These are phyloP conservation scores for Daedaleopsis sinensis DNA, from an alignment of 768 basidiomycete genomes.

Conservation along the genomic window DNA sequence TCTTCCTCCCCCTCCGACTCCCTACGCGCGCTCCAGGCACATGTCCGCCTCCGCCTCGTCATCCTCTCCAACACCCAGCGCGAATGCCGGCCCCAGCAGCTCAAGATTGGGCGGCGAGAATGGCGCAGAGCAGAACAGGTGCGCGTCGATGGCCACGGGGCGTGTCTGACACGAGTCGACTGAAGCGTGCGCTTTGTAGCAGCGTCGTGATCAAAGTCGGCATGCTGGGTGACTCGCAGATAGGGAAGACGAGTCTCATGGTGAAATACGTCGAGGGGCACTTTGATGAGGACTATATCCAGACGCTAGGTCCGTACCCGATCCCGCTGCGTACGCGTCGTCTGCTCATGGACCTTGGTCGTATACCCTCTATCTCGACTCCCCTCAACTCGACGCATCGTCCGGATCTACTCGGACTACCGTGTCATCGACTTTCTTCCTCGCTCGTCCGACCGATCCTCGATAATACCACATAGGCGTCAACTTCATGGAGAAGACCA, in stretches of 20 bases:
- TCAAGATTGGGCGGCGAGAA: conserved; percentile 25
- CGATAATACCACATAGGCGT: conserved; percentile 58
- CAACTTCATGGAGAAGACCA: conserved; percentile 99
- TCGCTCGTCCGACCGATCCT: not conserved
- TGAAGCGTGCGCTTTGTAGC: conserved; percentile 2
- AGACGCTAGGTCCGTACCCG: conserved; percentile 83
- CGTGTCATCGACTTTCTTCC: not conserved
- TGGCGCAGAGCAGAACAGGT: conserved; percentile 35
- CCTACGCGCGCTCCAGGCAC: conserved; percentile 14
- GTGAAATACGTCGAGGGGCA: conserved; percentile 99
- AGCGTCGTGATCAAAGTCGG: conserved; percentile 98
- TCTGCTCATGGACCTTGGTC: not conserved
- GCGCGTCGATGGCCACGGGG: not conserved
- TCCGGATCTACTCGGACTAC: not conserved
- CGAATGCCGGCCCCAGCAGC: conserved; percentile 27
- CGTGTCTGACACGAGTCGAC: not conserved
- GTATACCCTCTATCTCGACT: not conserved
- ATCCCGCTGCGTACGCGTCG: not conserved
- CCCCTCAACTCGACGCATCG: not conserved
- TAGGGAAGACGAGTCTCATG: conserved; percentile 99
- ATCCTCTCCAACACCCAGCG: conserved; percentile 27
- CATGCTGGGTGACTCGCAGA: conserved; percentile 99
- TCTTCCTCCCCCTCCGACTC: conserved; percentile 5
- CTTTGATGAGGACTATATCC: conserved; percentile 99
- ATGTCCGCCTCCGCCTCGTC: conserved; percentile 32